Base-by-base conservation (phyloP, 768 basidiomycete species). In the Auricularia cornea region DNA sequence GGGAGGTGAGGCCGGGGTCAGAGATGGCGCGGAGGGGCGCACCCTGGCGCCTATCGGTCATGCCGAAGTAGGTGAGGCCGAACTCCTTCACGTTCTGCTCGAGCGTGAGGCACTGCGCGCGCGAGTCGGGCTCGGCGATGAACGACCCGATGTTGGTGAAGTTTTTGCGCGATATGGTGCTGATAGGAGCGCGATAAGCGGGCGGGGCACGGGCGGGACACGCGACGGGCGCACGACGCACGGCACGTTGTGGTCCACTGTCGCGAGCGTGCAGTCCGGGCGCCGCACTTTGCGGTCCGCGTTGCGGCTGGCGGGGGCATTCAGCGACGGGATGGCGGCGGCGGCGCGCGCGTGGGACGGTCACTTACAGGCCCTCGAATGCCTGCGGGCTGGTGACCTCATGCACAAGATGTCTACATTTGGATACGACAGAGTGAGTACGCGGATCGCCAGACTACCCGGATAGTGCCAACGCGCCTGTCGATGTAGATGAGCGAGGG, bases 321-420 rank as follows among this genome's bases (percentile, higher is more conserved):
- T 67, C 59, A 70, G 32, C 44, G 60, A 61, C 30, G 26, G 23
- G 62, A 69, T 54, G 40, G 59, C 57, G 33, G 28, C 62, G 31
- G 60, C 62, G 44, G 33, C 31, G 35, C 29, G 29, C 59, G 29
- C 14, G n/a, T n/a, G n/a, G 41, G 60, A 40, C 5, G 23, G 60
- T 2, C 66, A 77, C 85, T 73, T 67, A 89, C 84, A 94, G 78
- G 70, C 91, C 91, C 75, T 92, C 91, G 70, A 93, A 93, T 2
- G 93, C 93, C 74, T 95, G 93, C 44, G 93, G 93, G 63, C 87
- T 90, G n/a, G 93, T 94, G 60, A 95, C 93, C 79, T 94, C 93
- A 68, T 94, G 92, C 28, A 96, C 90, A 41, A 84, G 76, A 70
- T 84, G 83, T 63, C 83, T 79, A 68, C 26, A 14, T 62, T 14